Evolutionary conservation across 164 flowering plant genomes (phyloP).

Genomic region (Houttuynia cordata): DNA sequence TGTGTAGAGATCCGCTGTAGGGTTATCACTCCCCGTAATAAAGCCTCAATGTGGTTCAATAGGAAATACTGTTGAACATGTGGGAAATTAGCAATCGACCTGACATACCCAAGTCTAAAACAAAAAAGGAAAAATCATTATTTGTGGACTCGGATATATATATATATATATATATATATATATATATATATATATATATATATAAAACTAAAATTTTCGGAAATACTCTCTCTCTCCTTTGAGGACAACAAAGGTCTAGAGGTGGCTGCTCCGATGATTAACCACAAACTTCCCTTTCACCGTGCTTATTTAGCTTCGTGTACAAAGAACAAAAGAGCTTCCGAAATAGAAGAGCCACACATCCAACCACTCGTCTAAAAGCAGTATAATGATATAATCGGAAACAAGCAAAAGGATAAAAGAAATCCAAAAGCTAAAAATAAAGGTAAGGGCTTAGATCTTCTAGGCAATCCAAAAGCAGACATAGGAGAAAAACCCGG

Average conservation of each 20-base stretch:
- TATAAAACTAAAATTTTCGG: too few species aligned
- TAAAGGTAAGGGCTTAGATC: background rate
- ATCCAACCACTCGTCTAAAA: constrained; percentile 3
- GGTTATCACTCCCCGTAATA: too few species aligned
- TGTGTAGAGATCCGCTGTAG: too few species aligned
- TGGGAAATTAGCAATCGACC: background rate
- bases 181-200: too few species aligned
- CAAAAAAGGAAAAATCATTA: background rate
- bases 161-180: too few species aligned
- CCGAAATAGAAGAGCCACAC: background rate
- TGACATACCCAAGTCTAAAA: background rate
- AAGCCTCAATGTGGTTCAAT: background rate
- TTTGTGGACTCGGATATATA: background rate
- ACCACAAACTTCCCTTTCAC: too few species aligned
- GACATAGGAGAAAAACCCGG: background rate
- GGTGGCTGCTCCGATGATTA: background rate
- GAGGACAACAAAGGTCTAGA: background rate
- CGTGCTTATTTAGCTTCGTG: background rate
- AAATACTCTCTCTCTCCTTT: background rate
- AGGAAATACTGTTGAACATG: background rate
- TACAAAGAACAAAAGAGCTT: constrained; percentile 4
- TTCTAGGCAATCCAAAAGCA: background rate
- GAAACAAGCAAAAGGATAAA: constrained; percentile 5
- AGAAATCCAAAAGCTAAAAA: background rate
- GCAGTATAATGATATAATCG: background rate